A percentile compares a stretch with the other conserved stretches of the same genome.
Evolutionary conservation across 1,284 basidiomycete genomes (phyloP).

Genomic region (Marasmius sp.): DNA sequence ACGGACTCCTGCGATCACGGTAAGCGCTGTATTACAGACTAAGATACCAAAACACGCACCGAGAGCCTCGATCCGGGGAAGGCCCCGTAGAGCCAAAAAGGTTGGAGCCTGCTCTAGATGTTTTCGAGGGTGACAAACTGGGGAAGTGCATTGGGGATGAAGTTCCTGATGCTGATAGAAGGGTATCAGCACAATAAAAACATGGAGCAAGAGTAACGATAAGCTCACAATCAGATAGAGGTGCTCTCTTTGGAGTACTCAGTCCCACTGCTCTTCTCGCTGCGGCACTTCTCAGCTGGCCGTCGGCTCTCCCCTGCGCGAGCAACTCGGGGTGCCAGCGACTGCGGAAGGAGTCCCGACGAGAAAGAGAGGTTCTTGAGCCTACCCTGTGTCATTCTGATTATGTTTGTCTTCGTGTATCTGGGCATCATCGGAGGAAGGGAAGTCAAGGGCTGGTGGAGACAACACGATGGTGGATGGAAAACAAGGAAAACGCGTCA

Average conservation of each 20-base stretch:
- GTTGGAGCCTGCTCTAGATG: slow-evolving; percentile 37
- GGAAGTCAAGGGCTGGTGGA: slow-evolving; percentile 66
- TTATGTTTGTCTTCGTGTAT: slow-evolving; percentile 47
- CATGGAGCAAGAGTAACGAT: background rate
- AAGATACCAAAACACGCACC: slow-evolving; percentile 43
- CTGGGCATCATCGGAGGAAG: slow-evolving; percentile 62
- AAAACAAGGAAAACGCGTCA: slow-evolving; percentile 35
- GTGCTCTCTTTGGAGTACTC: slow-evolving; percentile 55
- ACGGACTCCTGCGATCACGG: slow-evolving; percentile 32
- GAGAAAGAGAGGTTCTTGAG: slow-evolving; percentile 56
- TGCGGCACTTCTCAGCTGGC: slow-evolving; percentile 43
- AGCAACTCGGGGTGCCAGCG: slow-evolving; percentile 50
- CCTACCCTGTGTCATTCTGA: slow-evolving; percentile 44
- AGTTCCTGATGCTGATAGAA: slow-evolving; percentile 28
- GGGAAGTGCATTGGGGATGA: slow-evolving; percentile 54
- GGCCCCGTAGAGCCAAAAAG: slow-evolving; percentile 7
- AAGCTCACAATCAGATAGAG: slow-evolving; percentile 54
- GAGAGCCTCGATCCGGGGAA: slow-evolving; percentile 51
- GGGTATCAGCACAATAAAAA: slow-evolving; percentile 7
- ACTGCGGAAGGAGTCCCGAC: slow-evolving; percentile 55
- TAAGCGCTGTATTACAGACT: background rate
- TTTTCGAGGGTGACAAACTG: slow-evolving; percentile 58
- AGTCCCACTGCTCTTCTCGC: slow-evolving; percentile 66
- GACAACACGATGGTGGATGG: slow-evolving; percentile 53
- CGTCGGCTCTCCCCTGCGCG: slow-evolving; percentile 32